phyloP scores from a whole-genome alignment of 495 filamentous ascomycete genomes.

The Zalerion maritima region DNA sequence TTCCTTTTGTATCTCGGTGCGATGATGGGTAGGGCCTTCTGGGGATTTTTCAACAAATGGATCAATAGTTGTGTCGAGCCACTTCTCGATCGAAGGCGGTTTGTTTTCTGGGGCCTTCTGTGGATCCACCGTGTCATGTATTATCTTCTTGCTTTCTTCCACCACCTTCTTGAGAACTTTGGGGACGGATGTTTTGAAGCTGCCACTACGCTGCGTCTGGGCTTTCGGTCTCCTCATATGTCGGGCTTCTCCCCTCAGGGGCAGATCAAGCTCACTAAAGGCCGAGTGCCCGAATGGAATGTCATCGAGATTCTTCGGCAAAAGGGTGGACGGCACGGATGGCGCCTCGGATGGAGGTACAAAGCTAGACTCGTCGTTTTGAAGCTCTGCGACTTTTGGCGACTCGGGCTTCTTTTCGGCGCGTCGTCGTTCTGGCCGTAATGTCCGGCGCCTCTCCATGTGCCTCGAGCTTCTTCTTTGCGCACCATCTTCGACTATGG shows the following conservation, averaged over 20 bases:
- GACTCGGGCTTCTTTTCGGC: too few relatives aligned
- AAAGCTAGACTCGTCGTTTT: too few relatives aligned
- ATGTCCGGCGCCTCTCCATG: too few relatives aligned
- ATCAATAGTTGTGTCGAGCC: slow-evolving; percentile 59
- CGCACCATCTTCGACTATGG: too few relatives aligned
- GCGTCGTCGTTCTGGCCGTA: too few relatives aligned
- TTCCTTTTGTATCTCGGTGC: slow-evolving; percentile 8
- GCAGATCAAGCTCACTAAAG: slow-evolving; percentile 40
- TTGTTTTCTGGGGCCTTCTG: slow-evolving; percentile 30
- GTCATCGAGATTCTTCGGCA: slow-evolving; percentile 34
- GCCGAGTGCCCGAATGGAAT: slow-evolving; percentile 43
- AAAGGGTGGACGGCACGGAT: slow-evolving; percentile 22
- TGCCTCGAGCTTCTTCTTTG: too few relatives aligned
- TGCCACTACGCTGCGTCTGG: slow-evolving; percentile 20
- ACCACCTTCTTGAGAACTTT: slow-evolving; percentile 41
- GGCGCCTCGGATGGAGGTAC: too few relatives aligned
- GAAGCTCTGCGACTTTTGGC: too few relatives aligned
- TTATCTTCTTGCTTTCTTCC: slow-evolving; percentile 38
- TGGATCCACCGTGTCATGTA: slow-evolving; percentile 35
- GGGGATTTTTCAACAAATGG: slow-evolving; percentile 44
- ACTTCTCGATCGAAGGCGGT: slow-evolving; percentile 55
- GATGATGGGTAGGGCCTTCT: background rate
- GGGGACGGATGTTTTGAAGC: slow-evolving; percentile 36
- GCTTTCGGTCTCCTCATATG: slow-evolving; percentile 28
- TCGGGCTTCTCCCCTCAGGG: slow-evolving; percentile 26